Base-by-base conservation (phyloP, 2,329 filamentous ascomycete species). In the Fusarium poae region DNA sequence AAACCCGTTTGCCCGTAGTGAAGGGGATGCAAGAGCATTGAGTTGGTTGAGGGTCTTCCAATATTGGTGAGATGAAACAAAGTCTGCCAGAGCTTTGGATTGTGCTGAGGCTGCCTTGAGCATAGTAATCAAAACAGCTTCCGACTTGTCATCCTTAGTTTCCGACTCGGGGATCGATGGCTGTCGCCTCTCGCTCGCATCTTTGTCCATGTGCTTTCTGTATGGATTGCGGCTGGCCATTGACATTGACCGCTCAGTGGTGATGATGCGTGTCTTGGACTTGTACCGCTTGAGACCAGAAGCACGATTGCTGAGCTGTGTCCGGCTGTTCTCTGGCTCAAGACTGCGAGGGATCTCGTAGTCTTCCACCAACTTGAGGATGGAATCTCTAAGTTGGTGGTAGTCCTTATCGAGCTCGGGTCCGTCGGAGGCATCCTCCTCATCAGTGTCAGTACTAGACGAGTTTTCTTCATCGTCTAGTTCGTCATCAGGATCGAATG, bases 1-100 rank as follows among this genome's bases (percentile, higher is more conserved):
- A 79, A 92, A 92, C 30, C 92, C 88, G 75, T 93, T 85, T 55
- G 86, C 84, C 25, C 87, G 88, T 30, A 93, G 79, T 12, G 85
- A 90, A 9, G 86, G 82, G 18, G 86, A 89, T 42, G 82, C 83
- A 57, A 92, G 79, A 55, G 85, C 85, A 71, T 88, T 88, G 20
- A 97, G 84, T 65, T 93, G 91, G 63, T 92, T 89, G 29, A 95
- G 81, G 0, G 93, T 94, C 76, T 91, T 92, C 89, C 92, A 95
- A 82, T 95, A 97, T 52, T 92, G 85, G 72, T 97, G 92, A 2
- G 93, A 91, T 30, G 91, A 91, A 50, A 96, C 89, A 73, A 94
- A 97, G 76, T 97, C 93, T 0, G 91, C 92, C 64, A 92, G 88
- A 25, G 91, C 89, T 71, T 92, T 89, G 57, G 92, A 94, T 76